Conservation (phyloP, 495 filamentous ascomycete genomes). For the Tuber aestivum region DNA sequence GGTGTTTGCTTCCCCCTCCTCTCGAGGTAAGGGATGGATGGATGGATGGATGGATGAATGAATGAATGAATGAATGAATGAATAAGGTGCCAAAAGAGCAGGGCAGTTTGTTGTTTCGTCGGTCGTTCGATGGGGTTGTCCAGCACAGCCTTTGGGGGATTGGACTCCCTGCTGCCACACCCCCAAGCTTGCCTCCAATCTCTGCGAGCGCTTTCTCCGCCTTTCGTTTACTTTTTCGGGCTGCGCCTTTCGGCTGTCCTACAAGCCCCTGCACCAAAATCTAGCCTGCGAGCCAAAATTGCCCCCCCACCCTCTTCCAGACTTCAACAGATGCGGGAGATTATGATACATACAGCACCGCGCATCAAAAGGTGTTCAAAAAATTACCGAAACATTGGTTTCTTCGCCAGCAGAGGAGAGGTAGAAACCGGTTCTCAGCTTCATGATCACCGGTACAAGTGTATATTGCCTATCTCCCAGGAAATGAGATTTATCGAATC, state of each 20-base stretch:
- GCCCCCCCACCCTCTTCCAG: not conserved
- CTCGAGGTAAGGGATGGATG: not conserved
- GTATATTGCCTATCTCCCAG: not conserved
- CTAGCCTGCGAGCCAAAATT: not conserved
- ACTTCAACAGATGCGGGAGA: not conserved
- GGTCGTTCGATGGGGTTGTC: not conserved
- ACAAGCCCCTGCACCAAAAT: not conserved
- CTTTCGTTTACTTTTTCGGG: constrained; percentile 2
- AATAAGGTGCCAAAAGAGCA: not conserved
- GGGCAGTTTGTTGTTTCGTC: constrained; percentile 1
- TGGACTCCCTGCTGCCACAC: not conserved
- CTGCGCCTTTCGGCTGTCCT: not conserved
- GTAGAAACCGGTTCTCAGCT: not conserved
- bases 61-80: not conserved
- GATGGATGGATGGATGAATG: not conserved
- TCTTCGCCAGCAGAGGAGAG: not conserved
- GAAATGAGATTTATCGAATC: not conserved
- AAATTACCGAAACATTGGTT: not conserved
- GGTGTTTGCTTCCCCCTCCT: not conserved
- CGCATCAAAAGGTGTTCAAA: not conserved
- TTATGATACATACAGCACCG: not conserved
- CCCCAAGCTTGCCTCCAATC: not conserved
- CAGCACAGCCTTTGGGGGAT: constrained; percentile 1
- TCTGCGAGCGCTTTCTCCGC: constrained; percentile 2
- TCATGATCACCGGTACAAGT: not conserved